phyloP scores from a whole-genome alignment of 768 basidiomycete species.

The Russula dissimulans region DNA sequence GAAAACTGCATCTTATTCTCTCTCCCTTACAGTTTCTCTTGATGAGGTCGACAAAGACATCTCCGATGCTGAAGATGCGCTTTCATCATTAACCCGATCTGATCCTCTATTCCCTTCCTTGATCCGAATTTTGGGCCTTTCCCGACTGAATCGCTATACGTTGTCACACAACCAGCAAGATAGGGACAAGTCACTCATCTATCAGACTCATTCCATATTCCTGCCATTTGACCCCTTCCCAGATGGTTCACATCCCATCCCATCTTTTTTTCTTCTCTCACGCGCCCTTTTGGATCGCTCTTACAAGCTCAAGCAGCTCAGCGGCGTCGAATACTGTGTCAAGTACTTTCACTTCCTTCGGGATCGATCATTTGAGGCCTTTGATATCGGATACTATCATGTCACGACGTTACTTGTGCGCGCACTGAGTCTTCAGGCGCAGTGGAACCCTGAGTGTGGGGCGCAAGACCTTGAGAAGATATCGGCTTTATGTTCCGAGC shows the following conservation, averaged over 20 bases:
- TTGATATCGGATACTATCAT: no score
- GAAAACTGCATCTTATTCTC: no score
- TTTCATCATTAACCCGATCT: not conserved
- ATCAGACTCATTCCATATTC: not conserved
- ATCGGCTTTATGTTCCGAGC: not conserved
- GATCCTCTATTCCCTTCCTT: no score
- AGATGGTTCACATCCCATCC: not conserved
- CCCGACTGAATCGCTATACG: not conserved
- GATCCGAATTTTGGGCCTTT: not conserved
- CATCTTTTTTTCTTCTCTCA: not conserved
- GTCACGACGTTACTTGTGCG: no score
- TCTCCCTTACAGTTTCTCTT: not conserved
- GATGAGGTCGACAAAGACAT: not conserved
- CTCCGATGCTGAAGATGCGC: not conserved
- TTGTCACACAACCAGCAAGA: not conserved
- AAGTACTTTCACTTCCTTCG: no score
- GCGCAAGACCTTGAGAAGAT: not conserved
- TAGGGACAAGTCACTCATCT: not conserved
- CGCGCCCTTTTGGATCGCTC: not conserved
- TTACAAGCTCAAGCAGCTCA: not conserved
- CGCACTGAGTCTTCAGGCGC: not conserved
- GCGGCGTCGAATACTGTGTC: not conserved
- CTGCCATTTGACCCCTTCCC: not conserved
- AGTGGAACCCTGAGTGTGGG: not conserved
- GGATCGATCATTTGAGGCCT: no score